Evolutionary conservation across 345 rosid species (phyloP), one percentile per base, ranked within the genome.

Genomic region (Ceriops decandra): DNA sequence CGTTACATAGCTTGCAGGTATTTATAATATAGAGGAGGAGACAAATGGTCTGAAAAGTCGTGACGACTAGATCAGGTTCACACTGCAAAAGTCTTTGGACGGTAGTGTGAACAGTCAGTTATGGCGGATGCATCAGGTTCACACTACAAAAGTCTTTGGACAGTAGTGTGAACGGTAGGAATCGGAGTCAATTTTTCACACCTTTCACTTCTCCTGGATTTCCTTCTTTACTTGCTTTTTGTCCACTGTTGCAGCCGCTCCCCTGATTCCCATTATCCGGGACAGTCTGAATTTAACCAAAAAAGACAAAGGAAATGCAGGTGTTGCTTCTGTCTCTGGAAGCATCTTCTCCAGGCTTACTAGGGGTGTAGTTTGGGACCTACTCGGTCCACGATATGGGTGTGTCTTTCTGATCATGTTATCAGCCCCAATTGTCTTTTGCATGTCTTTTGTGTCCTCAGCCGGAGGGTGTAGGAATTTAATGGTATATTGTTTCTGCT

Each of bases 241-340:
- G 54, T 93, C 98, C 60, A 93, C 97, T 0, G 90, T 93, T 9
- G 98, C 98, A 0, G 98, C 97, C 0, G 93, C 97, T 16, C 98
- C 98, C 4, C 95, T 88, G 5, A 90, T 90, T 57, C 97, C 97
- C 15, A 87, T 90, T 69, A 93, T 93, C 69, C 78, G 93, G 1
- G 96, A 93, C 57, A 90, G 86, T 79, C 97, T 93, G 59, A 83
- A 90, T 52, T 75, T 88, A 11, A 87, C 84, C 15, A 88, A 86
- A 57, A 72, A 62, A 22, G 97, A 87, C 68, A 80, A 87, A 0
- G 98, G 97, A 0, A 93, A 90, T 31, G 98, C 97, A 0, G 95
- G 97, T 22, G 93, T 90, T 33, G 98, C 98, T 7, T 93, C 98
- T 0, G 97, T 93, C 42, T 90, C 98, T 0, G 93, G 97, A 0